Percentiles rank a stretch among this genome's conserved stretches.
phyloP scores from a whole-genome alignment of 2,329 filamentous ascomycete species.

The Leptoxyphium fumago region DNA sequence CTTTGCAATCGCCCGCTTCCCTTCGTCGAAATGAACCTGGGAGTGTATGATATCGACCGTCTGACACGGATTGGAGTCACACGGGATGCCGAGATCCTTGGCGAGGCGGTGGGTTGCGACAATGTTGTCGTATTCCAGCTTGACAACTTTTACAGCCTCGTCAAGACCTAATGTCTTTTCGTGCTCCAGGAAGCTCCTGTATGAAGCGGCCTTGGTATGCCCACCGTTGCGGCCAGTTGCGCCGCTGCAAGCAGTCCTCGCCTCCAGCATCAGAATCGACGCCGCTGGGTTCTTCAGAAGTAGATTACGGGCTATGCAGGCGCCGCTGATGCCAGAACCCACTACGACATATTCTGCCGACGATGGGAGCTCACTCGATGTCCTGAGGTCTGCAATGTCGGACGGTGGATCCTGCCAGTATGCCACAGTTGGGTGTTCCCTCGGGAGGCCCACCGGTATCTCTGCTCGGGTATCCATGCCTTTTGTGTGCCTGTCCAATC shows the following conservation, averaged over 20 bases:
- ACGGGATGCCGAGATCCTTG: constrained; percentile 29
- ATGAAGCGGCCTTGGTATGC: constrained; percentile 36
- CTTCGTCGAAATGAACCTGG: constrained; percentile 24
- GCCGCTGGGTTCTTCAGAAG: constrained; percentile 11
- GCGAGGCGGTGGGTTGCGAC: constrained; percentile 42
- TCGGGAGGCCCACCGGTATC: constrained; percentile 14
- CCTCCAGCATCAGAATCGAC: constrained; percentile 25
- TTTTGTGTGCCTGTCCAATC: too few relatives aligned
- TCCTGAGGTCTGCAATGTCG: constrained; percentile 20
- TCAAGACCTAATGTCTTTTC: constrained; percentile 29
- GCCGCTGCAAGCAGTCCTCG: constrained; percentile 23
- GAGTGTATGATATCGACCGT: constrained; percentile 48
- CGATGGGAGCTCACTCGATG: constrained; percentile 9
- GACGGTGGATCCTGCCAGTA: constrained; percentile 29
- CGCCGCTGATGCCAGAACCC: constrained; percentile 26
- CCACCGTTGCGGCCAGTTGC: constrained; percentile 31
- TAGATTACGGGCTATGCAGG: constrained; percentile 23
- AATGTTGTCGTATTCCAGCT: constrained; percentile 31
- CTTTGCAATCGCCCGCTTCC: constrained; percentile 25
- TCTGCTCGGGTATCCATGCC: constrained; percentile 1
- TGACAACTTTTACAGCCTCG: constrained; percentile 31
- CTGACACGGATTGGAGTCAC: constrained; percentile 36
- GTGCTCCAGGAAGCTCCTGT: constrained; percentile 38
- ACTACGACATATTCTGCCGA: constrained; percentile 23
- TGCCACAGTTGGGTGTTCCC: constrained; percentile 21